phyloP scores from a whole-genome alignment of 1,284 basidiomycete species.

The Ceratobasidium theobromae region DNA sequence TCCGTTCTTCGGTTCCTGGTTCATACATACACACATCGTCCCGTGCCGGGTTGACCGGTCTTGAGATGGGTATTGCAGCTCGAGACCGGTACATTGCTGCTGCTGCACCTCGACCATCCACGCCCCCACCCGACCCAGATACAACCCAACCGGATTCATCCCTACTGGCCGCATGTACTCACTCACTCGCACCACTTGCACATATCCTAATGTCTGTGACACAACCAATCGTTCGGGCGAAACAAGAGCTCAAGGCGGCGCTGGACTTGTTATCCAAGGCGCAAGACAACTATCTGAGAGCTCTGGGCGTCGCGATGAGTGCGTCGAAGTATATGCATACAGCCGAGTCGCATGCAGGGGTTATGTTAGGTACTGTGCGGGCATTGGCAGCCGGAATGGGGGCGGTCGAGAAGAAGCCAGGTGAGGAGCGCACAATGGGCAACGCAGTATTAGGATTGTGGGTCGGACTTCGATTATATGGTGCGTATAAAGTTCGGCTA shows the following conservation, averaged over 20 bases:
- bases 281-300: conserved; percentile 69
- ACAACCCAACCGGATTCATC: background rate
- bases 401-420: conserved; percentile 40
- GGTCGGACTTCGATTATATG: conserved; percentile 67
- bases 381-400: conserved; percentile 70
- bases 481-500: conserved; percentile 45
- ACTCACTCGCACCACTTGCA: conserved; percentile 11
- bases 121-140: background rate
- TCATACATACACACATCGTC: conserved; percentile 24
- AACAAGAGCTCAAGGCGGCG: conserved; percentile 58
- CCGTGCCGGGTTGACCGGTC: conserved; percentile 2
- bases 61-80: conserved; percentile 37
- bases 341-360: conserved; percentile 61
- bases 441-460: conserved; percentile 66
- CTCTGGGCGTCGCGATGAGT: conserved; percentile 63
- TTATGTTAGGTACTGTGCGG: conserved; percentile 63
- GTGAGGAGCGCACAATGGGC: conserved; percentile 46
- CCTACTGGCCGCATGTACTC: conserved; percentile 31
- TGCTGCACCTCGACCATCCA: conserved; percentile 33
- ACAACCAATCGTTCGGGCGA: conserved; percentile 45
- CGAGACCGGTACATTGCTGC: conserved; percentile 33
- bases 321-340: conserved; percentile 70
- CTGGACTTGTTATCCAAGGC: conserved; percentile 57
- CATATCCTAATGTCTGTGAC: conserved; percentile 5
- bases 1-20: background rate